phyloP scores from a whole-genome alignment of 2,329 filamentous ascomycete species.

The Penicillium sp. region DNA sequence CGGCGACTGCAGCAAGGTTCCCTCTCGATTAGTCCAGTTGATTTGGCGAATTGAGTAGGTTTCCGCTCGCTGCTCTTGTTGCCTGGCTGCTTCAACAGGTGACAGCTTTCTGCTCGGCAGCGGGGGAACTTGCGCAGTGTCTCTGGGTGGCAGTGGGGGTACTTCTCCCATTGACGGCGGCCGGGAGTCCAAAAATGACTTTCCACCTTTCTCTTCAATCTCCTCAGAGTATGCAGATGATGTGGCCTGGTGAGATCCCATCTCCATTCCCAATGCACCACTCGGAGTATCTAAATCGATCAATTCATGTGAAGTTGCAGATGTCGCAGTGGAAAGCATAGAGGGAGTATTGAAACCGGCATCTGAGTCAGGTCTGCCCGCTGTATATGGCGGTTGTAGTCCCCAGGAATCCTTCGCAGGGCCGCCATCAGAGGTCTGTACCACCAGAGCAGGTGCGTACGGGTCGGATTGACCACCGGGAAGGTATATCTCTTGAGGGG shows the following conservation, averaged over 20 bases:
- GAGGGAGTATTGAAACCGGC: conserved; percentile 27
- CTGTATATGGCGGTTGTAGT: conserved; percentile 14
- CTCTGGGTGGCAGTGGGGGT: not conserved
- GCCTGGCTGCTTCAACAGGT: conserved; percentile 39
- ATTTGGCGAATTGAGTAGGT: conserved; percentile 94
- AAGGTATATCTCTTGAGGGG: conserved; percentile 18
- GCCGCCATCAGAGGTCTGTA: conserved; percentile 16
- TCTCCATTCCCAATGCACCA: conserved; percentile 12
- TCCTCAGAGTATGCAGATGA: conserved; percentile 23
- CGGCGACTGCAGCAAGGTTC: conserved; percentile 75
- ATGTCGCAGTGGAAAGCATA: conserved; percentile 32
- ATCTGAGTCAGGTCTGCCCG: conserved; percentile 23
- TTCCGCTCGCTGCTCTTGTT: conserved; percentile 61
- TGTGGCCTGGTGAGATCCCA: conserved; percentile 9
- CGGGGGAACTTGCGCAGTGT: conserved; percentile 10
- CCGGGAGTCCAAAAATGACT: not conserved
- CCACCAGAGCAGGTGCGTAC: conserved; percentile 20
- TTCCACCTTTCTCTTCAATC: not conserved
- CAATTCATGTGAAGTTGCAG: conserved; percentile 38
- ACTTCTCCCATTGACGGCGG: not conserved
- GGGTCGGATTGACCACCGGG: conserved; percentile 24
- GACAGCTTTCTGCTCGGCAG: conserved; percentile 23
- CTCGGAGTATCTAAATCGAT: conserved; percentile 34
- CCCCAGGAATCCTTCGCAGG: conserved; percentile 8
- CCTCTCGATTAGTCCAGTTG: conserved; percentile 72